Conservation (phyloP, 2,329 filamentous ascomycete genomes). For the Colletotrichum sp. region DNA sequence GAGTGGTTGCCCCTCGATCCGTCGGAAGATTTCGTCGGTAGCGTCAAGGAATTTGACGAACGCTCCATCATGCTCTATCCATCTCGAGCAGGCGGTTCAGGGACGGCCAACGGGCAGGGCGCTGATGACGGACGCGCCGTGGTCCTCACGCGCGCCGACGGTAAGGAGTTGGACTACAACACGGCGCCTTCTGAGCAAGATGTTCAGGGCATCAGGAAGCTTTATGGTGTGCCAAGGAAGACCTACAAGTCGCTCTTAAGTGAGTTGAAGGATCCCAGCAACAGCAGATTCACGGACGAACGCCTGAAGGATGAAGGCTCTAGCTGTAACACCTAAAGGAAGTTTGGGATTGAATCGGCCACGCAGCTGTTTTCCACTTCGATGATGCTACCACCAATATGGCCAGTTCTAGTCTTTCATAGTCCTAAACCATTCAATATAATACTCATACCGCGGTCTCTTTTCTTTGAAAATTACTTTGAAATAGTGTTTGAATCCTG, state of each 20-base stretch:
- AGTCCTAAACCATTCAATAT: neutral
- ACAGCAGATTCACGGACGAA: neutral
- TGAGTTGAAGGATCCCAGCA: neutral
- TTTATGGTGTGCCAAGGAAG: neutral
- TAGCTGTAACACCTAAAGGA: neutral
- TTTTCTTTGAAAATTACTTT: neutral
- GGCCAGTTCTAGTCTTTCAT: neutral
- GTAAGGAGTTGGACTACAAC: neutral
- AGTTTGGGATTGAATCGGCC: neutral
- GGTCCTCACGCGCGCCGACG: neutral
- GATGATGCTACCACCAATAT: neutral
- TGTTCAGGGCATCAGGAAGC: neutral
- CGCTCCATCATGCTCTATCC: neutral
- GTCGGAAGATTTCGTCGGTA: neutral
- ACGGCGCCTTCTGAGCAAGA: neutral
- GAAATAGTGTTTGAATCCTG: neutral
- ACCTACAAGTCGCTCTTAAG: neutral
- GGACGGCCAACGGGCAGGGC: neutral
- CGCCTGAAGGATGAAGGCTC: neutral
- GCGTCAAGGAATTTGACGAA: neutral
- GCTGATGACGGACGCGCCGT: neutral
- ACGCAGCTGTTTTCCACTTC: neutral
- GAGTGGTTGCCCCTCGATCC: neutral
- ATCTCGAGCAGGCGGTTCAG: neutral
- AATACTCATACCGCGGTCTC: neutral